These are phyloP conservation scores for Salix exigua DNA, from an alignment of 345 rosid species.

Conservation along the genomic window DNA sequence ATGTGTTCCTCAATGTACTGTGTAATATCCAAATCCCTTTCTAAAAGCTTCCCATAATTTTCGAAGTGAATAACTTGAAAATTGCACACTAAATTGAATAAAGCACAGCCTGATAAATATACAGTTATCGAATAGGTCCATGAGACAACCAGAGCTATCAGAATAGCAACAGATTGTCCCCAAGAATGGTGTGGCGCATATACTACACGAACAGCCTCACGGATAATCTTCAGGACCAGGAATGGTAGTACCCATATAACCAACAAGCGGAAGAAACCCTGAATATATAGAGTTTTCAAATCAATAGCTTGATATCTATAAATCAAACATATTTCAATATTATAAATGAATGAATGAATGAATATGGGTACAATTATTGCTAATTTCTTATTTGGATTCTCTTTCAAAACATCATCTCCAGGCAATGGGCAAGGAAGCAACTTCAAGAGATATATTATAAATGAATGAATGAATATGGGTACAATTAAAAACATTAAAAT, in stretches of 20 bases:
- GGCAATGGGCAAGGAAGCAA: background rate
- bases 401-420: background rate
- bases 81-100: conserved; percentile 35
- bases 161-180: conserved; percentile 22
- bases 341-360: too few relatives aligned
- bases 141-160: conserved; percentile 20
- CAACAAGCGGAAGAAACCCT: conserved; percentile 37
- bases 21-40: conserved; percentile 30
- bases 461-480: too few relatives aligned
- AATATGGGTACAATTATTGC: background rate
- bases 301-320: background rate
- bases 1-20: conserved; percentile 30
- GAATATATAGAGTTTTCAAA: conserved; percentile 5
- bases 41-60: conserved; percentile 34
- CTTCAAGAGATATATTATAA: background rate
- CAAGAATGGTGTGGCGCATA: conserved; percentile 9
- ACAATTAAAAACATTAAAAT: background rate
- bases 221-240: conserved; percentile 28
- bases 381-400: background rate
- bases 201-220: conserved; percentile 20
- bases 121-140: conserved; percentile 27
- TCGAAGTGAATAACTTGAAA: conserved; percentile 39
- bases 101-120: conserved; percentile 29
- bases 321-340: background rate
- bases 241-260: conserved; percentile 24